Percentiles rank a stretch among this genome's conserved stretches.
Conservation (phyloP, 495 filamentous ascomycete species). For the Lichenothelia convexa region DNA sequence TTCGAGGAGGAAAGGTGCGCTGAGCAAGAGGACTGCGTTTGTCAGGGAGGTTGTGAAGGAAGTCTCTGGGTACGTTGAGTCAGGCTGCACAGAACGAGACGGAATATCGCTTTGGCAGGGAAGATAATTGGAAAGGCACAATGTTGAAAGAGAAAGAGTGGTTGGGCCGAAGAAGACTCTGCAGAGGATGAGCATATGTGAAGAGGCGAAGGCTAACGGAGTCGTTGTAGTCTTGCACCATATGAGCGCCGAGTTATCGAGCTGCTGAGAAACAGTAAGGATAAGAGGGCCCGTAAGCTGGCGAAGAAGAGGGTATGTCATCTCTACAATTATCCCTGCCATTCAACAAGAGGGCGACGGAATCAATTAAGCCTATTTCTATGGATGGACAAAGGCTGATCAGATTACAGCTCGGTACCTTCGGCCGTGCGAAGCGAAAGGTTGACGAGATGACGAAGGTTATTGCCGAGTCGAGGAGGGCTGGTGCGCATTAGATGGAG, state of each 20-base stretch:
- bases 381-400: too few species aligned
- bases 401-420: slow-evolving; percentile 74
- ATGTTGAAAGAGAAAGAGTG: slow-evolving; percentile 2
- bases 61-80: slow-evolving; percentile 63
- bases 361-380: too few species aligned
- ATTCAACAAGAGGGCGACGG: too few species aligned
- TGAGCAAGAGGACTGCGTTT: slow-evolving; percentile 84
- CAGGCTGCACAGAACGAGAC: too few species aligned
- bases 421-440: slow-evolving; percentile 94
- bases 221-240: slow-evolving; percentile 54
- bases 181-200: not conserved
- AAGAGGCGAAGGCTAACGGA: not conserved
- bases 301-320: slow-evolving; percentile 95
- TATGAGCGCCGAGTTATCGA: slow-evolving; percentile 98
- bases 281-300: slow-evolving; percentile 97
- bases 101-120: too few species aligned
- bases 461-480: slow-evolving; percentile 86
- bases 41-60: slow-evolving; percentile 91
- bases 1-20: slow-evolving; percentile 75
- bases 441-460: slow-evolving; percentile 94
- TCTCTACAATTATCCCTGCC: slow-evolving; percentile 9
- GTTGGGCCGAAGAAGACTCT: not conserved
- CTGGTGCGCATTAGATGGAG: too few species aligned
- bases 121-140: not conserved
- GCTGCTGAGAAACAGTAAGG: slow-evolving; percentile 94